Percentiles rank a stretch among this genome's conserved stretches.
These are phyloP conservation scores for Jackrogersella multiformis DNA, from an alignment of 495 filamentous ascomycete species.

Conservation along the genomic window DNA sequence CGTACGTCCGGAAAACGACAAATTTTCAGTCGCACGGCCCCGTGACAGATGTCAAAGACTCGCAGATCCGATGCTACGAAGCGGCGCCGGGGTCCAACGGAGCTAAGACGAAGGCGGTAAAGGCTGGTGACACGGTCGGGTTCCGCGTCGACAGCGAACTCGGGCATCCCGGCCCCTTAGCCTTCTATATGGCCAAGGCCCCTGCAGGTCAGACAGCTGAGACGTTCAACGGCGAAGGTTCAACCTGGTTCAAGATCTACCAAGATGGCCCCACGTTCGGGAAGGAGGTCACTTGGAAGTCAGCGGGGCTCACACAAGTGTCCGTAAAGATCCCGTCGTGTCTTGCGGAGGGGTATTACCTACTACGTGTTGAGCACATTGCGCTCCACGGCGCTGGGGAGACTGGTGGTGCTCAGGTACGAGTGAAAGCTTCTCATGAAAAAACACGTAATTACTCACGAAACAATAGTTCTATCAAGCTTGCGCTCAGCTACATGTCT, in stretches of 20 bases:
- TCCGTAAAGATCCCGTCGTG: conserved; percentile 2
- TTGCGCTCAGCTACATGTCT: conserved; percentile 1
- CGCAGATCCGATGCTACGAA: conserved; percentile 3
- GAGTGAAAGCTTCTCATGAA: neutral
- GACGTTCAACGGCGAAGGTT: neutral
- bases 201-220: neutral
- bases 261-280: conserved; percentile 1
- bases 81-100: neutral
- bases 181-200: conserved; percentile 8
- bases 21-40: conserved; percentile 2
- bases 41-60: neutral
- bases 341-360: conserved; percentile 1
- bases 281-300: conserved; percentile 5
- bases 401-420: neutral
- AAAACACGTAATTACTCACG: neutral
- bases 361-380: conserved; percentile 3
- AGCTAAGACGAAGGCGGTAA: neutral
- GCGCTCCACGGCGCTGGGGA: neutral
- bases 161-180: conserved; percentile 3
- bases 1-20: conserved; percentile 1
- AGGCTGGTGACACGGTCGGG: conserved; percentile 1
- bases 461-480: neutral
- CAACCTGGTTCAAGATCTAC: conserved; percentile 5
- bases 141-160: neutral
- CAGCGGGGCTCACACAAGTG: neutral